Conservation (phyloP, 805 yeast genomes). For the Suhomyces prunicola region DNA sequence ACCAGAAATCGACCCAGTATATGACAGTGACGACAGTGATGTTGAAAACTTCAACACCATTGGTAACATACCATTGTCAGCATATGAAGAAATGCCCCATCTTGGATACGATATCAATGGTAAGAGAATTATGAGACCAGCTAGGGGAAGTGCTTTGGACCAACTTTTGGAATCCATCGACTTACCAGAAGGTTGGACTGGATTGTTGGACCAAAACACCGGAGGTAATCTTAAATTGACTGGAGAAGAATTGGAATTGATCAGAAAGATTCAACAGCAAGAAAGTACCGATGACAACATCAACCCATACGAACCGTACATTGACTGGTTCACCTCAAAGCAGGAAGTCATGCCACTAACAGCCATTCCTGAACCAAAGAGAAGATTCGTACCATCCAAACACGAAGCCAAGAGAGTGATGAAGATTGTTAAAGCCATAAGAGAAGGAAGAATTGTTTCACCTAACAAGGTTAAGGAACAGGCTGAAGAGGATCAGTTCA, state of each 20-base stretch:
- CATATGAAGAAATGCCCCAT: slow-evolving; percentile 96
- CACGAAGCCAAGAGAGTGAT: slow-evolving; percentile 94
- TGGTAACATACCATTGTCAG: slow-evolving; percentile 89
- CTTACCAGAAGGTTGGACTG: slow-evolving; percentile 98
- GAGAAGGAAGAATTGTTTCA: slow-evolving; percentile 91
- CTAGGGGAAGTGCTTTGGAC: slow-evolving; percentile 92
- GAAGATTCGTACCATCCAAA: slow-evolving; percentile 94
- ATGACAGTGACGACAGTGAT: slow-evolving; percentile 92
- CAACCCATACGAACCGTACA: slow-evolving; percentile 88
- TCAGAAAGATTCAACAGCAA: slow-evolving; percentile 79
- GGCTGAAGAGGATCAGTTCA: slow-evolving; percentile 50
- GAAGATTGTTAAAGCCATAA: slow-evolving; percentile 94
- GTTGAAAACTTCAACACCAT: slow-evolving; percentile 77
- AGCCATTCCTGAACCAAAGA: slow-evolving; percentile 95
- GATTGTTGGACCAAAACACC: slow-evolving; percentile 83
- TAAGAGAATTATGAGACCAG: slow-evolving; percentile 98
- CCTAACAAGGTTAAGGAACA: slow-evolving; percentile 55
- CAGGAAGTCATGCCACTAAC: slow-evolving; percentile 86
- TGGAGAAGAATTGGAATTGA: slow-evolving; percentile 83
- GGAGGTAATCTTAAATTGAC: slow-evolving; percentile 81
- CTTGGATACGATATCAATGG: slow-evolving; percentile 97
- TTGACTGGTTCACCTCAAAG: slow-evolving; percentile 92
- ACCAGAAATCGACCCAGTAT: slow-evolving; percentile 93
- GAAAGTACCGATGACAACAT: slow-evolving; percentile 76
- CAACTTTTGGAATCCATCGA: slow-evolving; percentile 86